Percentiles rank a stretch among this genome's conserved stretches.
These are phyloP conservation scores for Scleroderma citrinum DNA, from an alignment of 768 basidiomycete genomes.

Conservation along the genomic window DNA sequence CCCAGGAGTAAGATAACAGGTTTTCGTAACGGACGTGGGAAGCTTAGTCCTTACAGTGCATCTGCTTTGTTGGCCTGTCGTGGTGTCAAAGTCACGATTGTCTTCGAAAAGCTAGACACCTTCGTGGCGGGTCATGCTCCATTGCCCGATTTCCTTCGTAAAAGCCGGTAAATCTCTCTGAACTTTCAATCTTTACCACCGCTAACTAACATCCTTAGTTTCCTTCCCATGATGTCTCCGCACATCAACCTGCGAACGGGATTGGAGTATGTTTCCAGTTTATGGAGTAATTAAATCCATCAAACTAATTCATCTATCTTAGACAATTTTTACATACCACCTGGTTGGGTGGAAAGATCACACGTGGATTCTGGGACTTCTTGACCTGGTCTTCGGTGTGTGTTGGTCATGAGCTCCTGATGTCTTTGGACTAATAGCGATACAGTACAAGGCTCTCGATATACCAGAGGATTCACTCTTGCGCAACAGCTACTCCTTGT, in stretches of 20 bases:
- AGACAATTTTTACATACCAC: conserved; percentile 59
- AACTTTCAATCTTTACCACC: background rate
- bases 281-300: no score
- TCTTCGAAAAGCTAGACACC: conserved; percentile 48
- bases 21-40: background rate
- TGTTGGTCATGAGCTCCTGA: background rate
- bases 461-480: conserved; percentile 48
- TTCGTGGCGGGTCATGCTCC: conserved; percentile 42
- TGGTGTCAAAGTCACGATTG: conserved; percentile 41
- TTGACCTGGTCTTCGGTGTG: conserved; percentile 38
- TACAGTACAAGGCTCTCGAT: conserved; percentile 4
- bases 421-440: background rate
- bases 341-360: conserved; percentile 47
- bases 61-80: conserved; percentile 44
- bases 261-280: conserved; percentile 42
- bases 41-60: conserved; percentile 28
- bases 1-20: conserved; percentile 41
- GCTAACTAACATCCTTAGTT: conserved; percentile 27
- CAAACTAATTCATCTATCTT: conserved; percentile 12
- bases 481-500: conserved; percentile 33
- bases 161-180: conserved; percentile 42
- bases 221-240: conserved; percentile 44
- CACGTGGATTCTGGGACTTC: conserved; percentile 41
- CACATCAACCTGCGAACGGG: conserved; percentile 42
- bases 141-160: conserved; percentile 50